Evolutionary conservation across 2,329 filamentous ascomycete genomes (phyloP).

Genomic region (Fusarium anthophilum): DNA sequence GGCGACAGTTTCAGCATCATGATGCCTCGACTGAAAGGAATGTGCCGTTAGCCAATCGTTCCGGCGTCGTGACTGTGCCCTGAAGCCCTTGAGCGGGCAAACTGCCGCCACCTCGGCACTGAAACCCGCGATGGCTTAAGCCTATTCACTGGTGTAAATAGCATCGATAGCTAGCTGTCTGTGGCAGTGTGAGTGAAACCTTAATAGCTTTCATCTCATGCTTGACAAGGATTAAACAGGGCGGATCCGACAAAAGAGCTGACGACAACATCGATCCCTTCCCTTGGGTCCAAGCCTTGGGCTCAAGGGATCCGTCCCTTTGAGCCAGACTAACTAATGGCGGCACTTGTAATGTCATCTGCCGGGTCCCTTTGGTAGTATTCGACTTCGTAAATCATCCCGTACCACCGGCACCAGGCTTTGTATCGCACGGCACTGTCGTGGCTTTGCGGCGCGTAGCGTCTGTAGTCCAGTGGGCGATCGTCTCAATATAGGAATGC

Average conservation of each 20-base stretch:
- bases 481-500: conserved; percentile 14
- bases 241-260: conserved; percentile 20
- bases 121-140: background rate
- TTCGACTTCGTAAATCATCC: conserved; percentile 10
- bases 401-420: background rate
- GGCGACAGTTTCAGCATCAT: conserved; percentile 12
- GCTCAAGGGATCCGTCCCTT: background rate
- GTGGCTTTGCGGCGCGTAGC: conserved; percentile 24
- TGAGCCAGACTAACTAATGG: conserved; percentile 10
- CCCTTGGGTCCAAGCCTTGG: background rate
- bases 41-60: conserved; percentile 2
- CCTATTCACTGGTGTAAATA: background rate
- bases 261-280: conserved; percentile 11
- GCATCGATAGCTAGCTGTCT: background rate
- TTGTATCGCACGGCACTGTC: background rate
- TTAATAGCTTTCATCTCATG: conserved; percentile 8
- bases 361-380: conserved; percentile 3
- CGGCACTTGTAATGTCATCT: conserved; percentile 21
- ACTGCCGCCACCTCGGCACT: background rate
- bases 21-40: conserved; percentile 2
- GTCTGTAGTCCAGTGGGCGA: conserved; percentile 8
- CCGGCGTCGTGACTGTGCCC: background rate
- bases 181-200: conserved; percentile 33
- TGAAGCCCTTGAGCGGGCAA: background rate
- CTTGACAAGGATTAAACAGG: conserved; percentile 4